Percentiles rank a stretch among this genome's conserved stretches.
These are phyloP conservation scores for Forsythia suspensa DNA, from an alignment of 257 asterid species.

Conservation along the genomic window DNA sequence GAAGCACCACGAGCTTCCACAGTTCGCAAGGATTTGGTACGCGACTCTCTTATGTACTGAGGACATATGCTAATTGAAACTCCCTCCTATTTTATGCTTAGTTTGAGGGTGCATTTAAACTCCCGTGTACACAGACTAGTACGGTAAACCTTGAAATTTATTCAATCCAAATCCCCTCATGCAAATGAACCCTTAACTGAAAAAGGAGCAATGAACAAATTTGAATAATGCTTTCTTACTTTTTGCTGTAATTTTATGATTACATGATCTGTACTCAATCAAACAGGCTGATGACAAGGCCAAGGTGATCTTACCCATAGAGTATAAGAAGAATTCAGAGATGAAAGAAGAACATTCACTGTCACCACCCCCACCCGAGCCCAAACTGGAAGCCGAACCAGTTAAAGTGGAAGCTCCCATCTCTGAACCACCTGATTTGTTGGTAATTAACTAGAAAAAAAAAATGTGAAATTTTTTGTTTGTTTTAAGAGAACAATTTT, in stretches of 20 bases:
- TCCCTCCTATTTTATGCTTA: neutral
- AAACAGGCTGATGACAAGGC: constrained; percentile 69
- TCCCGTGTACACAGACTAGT: neutral
- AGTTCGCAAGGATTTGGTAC: constrained; percentile 71
- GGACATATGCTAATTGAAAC: neutral
- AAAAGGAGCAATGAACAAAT: no score
- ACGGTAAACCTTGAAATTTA: neutral
- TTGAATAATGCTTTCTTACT: no score
- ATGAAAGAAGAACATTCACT: constrained; percentile 56
- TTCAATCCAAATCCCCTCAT: neutral
- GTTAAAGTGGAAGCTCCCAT: constrained; percentile 60
- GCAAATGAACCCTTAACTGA: no score
- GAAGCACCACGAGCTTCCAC: constrained; percentile 90
- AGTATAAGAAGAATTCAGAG: constrained; percentile 64
- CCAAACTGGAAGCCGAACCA: constrained; percentile 48
- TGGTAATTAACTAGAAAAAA: constrained; percentile 41
- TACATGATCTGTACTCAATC: neutral
- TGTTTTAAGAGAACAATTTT: neutral
- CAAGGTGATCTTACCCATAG: constrained; percentile 71
- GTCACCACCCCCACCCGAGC: constrained; percentile 52
- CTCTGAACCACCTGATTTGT: constrained; percentile 65
- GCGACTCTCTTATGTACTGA: constrained; percentile 15
- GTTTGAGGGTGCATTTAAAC: neutral
- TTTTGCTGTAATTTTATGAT: neutral
- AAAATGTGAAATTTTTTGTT: neutral